Evolutionary conservation across 768 basidiomycete genomes (phyloP).

Genomic region (Xerocomellus intermedius): DNA sequence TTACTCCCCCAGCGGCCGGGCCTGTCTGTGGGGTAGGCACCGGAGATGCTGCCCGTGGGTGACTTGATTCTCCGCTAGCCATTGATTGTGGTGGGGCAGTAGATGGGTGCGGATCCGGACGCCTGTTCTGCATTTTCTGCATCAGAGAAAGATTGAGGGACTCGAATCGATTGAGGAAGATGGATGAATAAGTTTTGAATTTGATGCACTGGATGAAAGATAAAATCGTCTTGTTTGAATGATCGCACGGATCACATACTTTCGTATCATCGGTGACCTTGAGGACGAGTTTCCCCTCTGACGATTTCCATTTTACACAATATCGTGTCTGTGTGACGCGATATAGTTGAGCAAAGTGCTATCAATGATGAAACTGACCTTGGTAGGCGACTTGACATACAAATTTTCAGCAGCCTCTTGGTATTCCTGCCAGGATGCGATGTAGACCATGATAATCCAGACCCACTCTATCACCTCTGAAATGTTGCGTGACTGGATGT

Average conservation of each 20-base stretch:
- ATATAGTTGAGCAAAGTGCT: background rate
- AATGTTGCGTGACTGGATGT: slow-evolving; percentile 15
- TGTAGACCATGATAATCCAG: slow-evolving; percentile 65
- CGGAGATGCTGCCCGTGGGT: slow-evolving; percentile 35
- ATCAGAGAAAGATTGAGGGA: slow-evolving; percentile 83
- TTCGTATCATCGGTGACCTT: slow-evolving; percentile 91
- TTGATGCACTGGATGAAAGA: slow-evolving; percentile 72
- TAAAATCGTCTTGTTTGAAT: background rate
- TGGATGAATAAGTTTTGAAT: slow-evolving; percentile 92
- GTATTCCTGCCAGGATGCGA: slow-evolving; percentile 86
- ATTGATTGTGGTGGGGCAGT: slow-evolving; percentile 15
- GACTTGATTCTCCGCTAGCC: slow-evolving; percentile 20
- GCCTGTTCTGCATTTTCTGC: slow-evolving; percentile 79
- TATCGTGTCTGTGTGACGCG: slow-evolving; percentile 68
- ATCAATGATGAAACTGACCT: slow-evolving; percentile 44
- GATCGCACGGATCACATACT: slow-evolving; percentile 47
- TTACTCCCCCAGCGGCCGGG: slow-evolving; percentile 57
- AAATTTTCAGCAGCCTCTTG: slow-evolving; percentile 87
- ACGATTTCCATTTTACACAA: slow-evolving; percentile 86
- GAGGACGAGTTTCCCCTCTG: slow-evolving; percentile 83
- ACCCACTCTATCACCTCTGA: background rate
- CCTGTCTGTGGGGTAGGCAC: slow-evolving; percentile 32
- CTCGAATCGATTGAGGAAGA: slow-evolving; percentile 96
- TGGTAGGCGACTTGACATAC: slow-evolving; percentile 76
- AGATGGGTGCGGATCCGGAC: slow-evolving; percentile 34